These are phyloP conservation scores for Brassica balearica DNA, from an alignment of 441 rosid species.

Conservation along the genomic window DNA sequence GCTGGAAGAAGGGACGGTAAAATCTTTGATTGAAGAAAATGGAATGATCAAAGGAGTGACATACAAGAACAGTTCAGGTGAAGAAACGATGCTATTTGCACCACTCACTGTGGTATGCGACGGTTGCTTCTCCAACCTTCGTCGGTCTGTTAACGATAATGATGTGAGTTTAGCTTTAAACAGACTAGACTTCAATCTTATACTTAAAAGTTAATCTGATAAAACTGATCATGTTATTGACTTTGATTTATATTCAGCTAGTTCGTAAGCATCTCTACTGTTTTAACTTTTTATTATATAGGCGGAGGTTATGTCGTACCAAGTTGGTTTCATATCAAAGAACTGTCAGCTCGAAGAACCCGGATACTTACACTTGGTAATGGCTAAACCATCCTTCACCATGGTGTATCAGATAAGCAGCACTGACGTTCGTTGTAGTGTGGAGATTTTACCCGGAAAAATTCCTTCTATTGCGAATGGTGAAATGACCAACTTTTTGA, in stretches of 20 bases:
- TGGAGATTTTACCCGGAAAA: conserved; percentile 71
- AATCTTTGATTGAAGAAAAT: conserved; percentile 70
- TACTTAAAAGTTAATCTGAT: background rate
- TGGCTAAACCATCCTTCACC: conserved; percentile 72
- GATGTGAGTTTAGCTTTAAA: conserved; percentile 50
- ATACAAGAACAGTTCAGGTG: conserved; percentile 60
- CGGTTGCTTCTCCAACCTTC: conserved; percentile 82
- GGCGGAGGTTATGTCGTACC: conserved; percentile 74
- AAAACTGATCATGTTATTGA: conserved; percentile 24
- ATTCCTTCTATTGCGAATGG: conserved; percentile 76
- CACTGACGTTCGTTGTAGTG: conserved; percentile 61
- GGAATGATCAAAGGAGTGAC: conserved; percentile 74
- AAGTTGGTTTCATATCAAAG: conserved; percentile 71
- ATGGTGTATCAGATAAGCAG: conserved; percentile 14
- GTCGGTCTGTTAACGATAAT: conserved; percentile 67
- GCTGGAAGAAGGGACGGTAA: conserved; percentile 81
- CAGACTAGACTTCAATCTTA: background rate
- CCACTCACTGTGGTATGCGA: conserved; percentile 84
- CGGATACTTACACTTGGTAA: conserved; percentile 63
- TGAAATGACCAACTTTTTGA: conserved; percentile 66
- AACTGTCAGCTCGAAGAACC: conserved; percentile 69
- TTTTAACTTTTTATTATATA: conserved; percentile 19
- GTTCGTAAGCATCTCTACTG: background rate
- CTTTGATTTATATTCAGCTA: background rate
- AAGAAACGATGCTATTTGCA: conserved; percentile 59